phyloP scores from a whole-genome alignment of 2,329 filamentous ascomycete species.

The Biscogniauxia sp. region DNA sequence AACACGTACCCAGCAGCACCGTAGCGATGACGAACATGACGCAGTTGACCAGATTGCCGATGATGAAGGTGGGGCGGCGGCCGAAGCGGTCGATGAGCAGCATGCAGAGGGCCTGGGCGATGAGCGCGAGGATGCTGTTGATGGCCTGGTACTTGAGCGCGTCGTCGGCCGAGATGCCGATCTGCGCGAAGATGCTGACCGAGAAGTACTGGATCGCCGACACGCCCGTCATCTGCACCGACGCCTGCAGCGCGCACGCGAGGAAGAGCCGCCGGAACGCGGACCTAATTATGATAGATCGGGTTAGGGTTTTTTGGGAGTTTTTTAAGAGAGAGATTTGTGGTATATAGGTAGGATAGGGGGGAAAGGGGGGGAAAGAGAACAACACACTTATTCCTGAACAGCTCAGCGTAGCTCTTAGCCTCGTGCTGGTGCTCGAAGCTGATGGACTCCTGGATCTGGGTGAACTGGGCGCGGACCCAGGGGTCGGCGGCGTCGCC shows the following conservation, averaged over 20 bases:
- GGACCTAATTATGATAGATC: conserved; percentile 44
- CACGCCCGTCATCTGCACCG: conserved; percentile 74
- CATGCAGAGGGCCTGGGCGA: conserved; percentile 68
- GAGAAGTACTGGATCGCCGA: conserved; percentile 75
- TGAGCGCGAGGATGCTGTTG: conserved; percentile 66
- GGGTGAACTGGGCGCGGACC: conserved; percentile 69
- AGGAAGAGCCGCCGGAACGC: conserved; percentile 72
- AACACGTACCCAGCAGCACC: conserved; percentile 41
- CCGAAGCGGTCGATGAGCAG: conserved; percentile 67
- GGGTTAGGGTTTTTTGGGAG: too few species aligned
- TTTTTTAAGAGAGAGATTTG: conserved; percentile 8
- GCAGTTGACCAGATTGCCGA: conserved; percentile 69
- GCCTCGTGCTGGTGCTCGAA: conserved; percentile 67
- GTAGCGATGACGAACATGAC: conserved; percentile 70
- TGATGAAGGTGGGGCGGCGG: conserved; percentile 69
- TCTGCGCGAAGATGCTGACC: conserved; percentile 63
- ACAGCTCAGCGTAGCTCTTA: conserved; percentile 68
- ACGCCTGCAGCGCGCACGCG: conserved; percentile 66
- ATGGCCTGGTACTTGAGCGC: conserved; percentile 76
- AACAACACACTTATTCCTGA: conserved; percentile 50
- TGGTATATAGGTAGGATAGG: neutral
- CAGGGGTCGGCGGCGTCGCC: conserved; percentile 65
- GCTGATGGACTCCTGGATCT: conserved; percentile 62
- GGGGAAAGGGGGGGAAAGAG: neutral
- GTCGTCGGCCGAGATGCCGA: conserved; percentile 63